A percentile compares a stretch with the other conserved stretches of the same genome.
phyloP scores from a whole-genome alignment of 2,329 filamentous ascomycete genomes.

The Apiospora marii region DNA sequence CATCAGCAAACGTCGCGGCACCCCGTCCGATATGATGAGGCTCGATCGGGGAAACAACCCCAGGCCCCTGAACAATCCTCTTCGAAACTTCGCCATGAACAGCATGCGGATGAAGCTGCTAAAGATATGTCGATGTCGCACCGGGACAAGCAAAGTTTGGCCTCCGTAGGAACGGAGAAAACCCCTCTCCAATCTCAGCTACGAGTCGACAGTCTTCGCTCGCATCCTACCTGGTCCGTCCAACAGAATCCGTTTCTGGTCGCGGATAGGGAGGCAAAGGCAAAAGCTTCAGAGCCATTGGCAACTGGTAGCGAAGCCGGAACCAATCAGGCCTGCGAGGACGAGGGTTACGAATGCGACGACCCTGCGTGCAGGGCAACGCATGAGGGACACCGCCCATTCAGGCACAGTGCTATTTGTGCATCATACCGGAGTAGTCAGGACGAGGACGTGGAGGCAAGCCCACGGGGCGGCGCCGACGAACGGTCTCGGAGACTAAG shows the following conservation, averaged over 20 bases:
- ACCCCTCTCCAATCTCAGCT: not conserved
- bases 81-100: not conserved
- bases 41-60: not conserved
- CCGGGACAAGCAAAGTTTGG: not conserved
- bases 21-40: not conserved
- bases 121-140: not conserved
- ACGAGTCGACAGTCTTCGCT: not conserved
- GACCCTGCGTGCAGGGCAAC: slow-evolving; percentile 41
- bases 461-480: not conserved
- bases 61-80: not conserved
- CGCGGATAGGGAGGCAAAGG: slow-evolving; percentile 32
- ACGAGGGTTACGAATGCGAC: slow-evolving; percentile 34
- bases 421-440: slow-evolving; percentile 35
- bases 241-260: slow-evolving; percentile 37
- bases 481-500: slow-evolving; percentile 11
- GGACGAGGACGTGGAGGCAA: slow-evolving; percentile 23
- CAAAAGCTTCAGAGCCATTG: not conserved
- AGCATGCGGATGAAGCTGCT: not conserved
- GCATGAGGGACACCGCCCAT: slow-evolving; percentile 39
- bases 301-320: not conserved
- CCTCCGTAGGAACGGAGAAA: not conserved
- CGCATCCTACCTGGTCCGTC: slow-evolving; percentile 27
- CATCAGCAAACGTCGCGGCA: not conserved
- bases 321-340: not conserved
- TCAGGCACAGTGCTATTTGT: slow-evolving; percentile 46